Base-by-base conservation (phyloP, 148 eudicot genomes). In the Camellia japonica region DNA sequence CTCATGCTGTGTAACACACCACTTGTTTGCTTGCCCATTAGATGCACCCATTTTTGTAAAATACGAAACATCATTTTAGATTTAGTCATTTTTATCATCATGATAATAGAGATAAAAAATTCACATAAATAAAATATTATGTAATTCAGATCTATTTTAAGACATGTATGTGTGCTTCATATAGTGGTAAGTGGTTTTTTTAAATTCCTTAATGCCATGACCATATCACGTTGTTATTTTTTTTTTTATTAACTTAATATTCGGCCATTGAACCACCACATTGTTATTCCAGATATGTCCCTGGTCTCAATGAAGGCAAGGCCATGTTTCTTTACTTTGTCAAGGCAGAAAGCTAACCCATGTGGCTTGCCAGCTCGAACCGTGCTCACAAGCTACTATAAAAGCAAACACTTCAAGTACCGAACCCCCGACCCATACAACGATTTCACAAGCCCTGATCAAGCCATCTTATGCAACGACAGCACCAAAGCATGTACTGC, bases 401-500 rank as follows among this genome's bases (percentile, higher is more conserved):
- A 87, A 76, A 89, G 95, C 88, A 74, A 82, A 13, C 95, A 91
- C 75, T 89, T 88, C 84, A 86, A 81, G 79, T 82, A 85, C 80
- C 82, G 97, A 18, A 66, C 89, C 0, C 83, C 82, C 49, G 86
- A 84, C 76, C 88, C 89, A 15, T 89, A 64, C 80, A 82, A 76
- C 62, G 87, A 88, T 56, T 89, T 58, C 72, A 94, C 98, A 2
- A 90, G 92, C 80, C 97, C 94, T 3, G 86, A 87, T 62, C 87
- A 88, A 19, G 85, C 93, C 75, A 85, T 94, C 18, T 84, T 91
- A 2, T 94, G 94, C 83, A 75, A 71, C 47, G 98, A 94, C 83
- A 85, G 85, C 83, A 77, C 82, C 98, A 94, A 73, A 92, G 93
- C 93, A 94, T 92, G 97, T 94, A 94, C 55, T 88, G 90, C 46